These are phyloP conservation scores for Ceratopteris richardii DNA, from an alignment of 75 land plant species.

Conservation along the genomic window DNA sequence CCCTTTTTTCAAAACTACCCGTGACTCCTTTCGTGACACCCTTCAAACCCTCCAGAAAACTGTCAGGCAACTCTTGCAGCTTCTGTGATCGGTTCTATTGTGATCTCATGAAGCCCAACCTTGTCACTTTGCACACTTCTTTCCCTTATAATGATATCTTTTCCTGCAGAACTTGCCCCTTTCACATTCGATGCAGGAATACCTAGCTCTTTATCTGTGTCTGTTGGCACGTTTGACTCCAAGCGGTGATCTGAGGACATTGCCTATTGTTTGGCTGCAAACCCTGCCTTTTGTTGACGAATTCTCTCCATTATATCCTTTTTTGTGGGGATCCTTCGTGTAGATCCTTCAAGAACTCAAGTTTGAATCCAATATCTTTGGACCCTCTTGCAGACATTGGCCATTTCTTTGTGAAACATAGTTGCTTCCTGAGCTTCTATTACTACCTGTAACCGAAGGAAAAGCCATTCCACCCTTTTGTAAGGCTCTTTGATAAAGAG, in stretches of 20 bases:
- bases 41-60: slow-evolving; percentile 46
- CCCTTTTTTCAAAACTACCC: slow-evolving; percentile 41
- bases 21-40: slow-evolving; percentile 51
- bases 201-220: slow-evolving; percentile 16
- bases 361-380: slow-evolving; percentile 26
- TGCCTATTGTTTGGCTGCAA: slow-evolving; percentile 40
- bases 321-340: slow-evolving; percentile 1
- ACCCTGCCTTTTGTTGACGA: slow-evolving; percentile 29
- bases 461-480: slow-evolving; percentile 19
- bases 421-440: slow-evolving; percentile 13
- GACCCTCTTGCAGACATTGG: slow-evolving; percentile 3
- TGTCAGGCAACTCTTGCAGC: slow-evolving; percentile 61
- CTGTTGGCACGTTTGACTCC: slow-evolving; percentile 12
- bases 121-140: slow-evolving; percentile 29
- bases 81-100: slow-evolving; percentile 79
- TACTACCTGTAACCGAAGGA: slow-evolving; percentile 15
- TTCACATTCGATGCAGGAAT: background rate
- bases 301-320: slow-evolving; percentile 25
- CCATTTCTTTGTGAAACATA: slow-evolving; percentile 17
- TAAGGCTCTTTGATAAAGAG: slow-evolving; percentile 39
- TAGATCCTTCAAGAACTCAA: slow-evolving; percentile 16
- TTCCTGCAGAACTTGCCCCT: slow-evolving; percentile 18
- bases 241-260: slow-evolving; percentile 25
- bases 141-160: slow-evolving; percentile 10
- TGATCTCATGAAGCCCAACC: slow-evolving; percentile 52